Base-by-base conservation (phyloP, 2,329 filamentous ascomycete genomes). In the Hypomyces rosellus region DNA sequence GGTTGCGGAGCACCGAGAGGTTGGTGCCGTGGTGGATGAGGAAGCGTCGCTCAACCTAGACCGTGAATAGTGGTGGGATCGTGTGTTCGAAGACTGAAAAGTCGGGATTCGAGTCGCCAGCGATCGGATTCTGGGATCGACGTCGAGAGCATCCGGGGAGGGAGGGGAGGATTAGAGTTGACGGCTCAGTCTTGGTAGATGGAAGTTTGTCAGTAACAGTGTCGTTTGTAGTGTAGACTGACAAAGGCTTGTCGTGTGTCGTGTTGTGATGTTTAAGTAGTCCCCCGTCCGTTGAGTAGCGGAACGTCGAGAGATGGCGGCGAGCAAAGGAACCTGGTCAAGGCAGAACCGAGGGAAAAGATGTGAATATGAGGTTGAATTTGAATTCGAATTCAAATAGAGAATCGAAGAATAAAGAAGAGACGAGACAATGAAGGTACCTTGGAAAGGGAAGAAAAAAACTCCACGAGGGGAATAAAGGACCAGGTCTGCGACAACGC, bases 91-190 rank as follows among this genome's bases (percentile, higher is more conserved):
- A 40, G 43, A 30, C 37, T 46, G 38, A 33, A 37, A 36, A 11
- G 45, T 49, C 45, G 41, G 45, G 52, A 40, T 42, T 52, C 47
- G 49, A 46, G 45, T 51, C 34, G 49, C 34, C 39, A 48, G 45
- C 39, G 46, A 53, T 36, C 33, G 45, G 34, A 46, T 22, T 48
- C 41, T 20, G 34, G 37, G 41, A 14, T 33, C 25, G 51, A 46
- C 41, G 50, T 55, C 39, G 36, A 53, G 22, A 18, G 49, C 20
- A 52, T 47, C 40, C 48, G 40, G 42, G 42, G 8, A 44, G 40
- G 39, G 20, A 46, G 36, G 14, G 33, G 37, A 30, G 25, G 8
- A 30, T 30, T 30, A 30, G 4, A 11, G 16, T 48, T 41, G 55
- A 51, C 45, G 52, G 40, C 18, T 37, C 39, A 30, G 44, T 50